Base-by-base conservation (phyloP, 176 grass and related monocot species). In the Panicum miliaceum region DNA sequence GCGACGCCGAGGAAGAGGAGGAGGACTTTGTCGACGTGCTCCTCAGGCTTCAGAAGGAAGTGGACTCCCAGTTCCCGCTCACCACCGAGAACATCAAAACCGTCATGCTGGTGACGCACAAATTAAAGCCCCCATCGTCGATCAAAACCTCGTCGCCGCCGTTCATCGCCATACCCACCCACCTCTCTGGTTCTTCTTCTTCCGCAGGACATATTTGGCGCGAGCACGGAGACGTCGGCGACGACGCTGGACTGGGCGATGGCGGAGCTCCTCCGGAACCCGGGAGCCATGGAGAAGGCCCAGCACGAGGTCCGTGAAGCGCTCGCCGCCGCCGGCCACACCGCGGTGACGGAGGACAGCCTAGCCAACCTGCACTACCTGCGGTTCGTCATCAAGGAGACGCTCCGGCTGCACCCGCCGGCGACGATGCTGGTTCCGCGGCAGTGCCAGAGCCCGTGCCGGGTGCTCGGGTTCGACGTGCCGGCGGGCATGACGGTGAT, bases 61-160 rank as follows among this genome's bases (percentile, higher is more conserved):
- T 37, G 7, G 73, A 71, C n/a, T 41, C 32, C 0, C 56, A 80
- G 36, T 82, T 79, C 73, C 82, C 89, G 11, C 85, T 94, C 10
- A 90, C 89, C 27, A 91, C 89, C 2, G 89, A 89, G 57, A 88
- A 87, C 53, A 79, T 94, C 82, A 94, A 91, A 36, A 68, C 70
- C 19, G 78, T 91, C 25, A 86, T 94, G 41, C 23, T 85, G 19
- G 91, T 93, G 58, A 82, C 20, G 1, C 1, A 41, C 12, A 32
- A 32, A 32, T 32, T 32, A 32, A 32, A 32, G 2, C 29, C 29
- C 29, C 29, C 29, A 32, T 32, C 29, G 29, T 32, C 29, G 29
- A 32, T 32, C 29, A 2, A 19, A 52, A 52, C 50, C 15, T 18
- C 50, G 50, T 6, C 15, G 48, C 3, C 48, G 48, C 48, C 10